These are phyloP conservation scores for Solanum rostratum DNA, from an alignment of 257 asterid genomes.

Conservation along the genomic window DNA sequence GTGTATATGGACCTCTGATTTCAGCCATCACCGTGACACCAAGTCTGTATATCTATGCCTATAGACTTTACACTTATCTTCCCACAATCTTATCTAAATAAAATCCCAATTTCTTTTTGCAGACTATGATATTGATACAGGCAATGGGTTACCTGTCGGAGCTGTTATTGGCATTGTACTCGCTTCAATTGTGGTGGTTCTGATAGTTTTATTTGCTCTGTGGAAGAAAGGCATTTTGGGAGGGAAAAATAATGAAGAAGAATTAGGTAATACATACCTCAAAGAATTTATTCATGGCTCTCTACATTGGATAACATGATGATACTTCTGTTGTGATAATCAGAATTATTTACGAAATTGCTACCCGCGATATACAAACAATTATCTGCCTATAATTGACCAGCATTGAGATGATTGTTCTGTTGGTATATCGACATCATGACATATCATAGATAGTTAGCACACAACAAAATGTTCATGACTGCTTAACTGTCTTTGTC, in stretches of 20 bases:
- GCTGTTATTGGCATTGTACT: conserved; percentile 59
- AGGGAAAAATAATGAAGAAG: conserved; percentile 33
- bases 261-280: conserved; percentile 31
- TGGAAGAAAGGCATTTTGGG: conserved; percentile 53
- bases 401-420: not conserved
- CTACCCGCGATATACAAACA: not conserved
- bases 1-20: conserved; percentile 83
- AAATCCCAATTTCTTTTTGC: not conserved
- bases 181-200: conserved; percentile 24
- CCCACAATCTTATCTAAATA: conserved; percentile 2
- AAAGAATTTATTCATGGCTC: not conserved
- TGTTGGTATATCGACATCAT: not conserved
- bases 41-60: conserved; percentile 29
- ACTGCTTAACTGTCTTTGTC: not conserved
- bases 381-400: not conserved
- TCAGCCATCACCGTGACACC: conserved; percentile 85
- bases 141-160: conserved; percentile 46
- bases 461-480: not conserved
- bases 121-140: conserved; percentile 46
- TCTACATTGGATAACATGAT: not conserved
- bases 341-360: not conserved
- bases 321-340: not conserved
- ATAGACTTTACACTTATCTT: not conserved
- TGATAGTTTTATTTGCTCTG: conserved; percentile 32
- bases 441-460: not conserved